Conservation (phyloP, 192 early-diverging fungal genomes). For the Coemansia sp. region DNA sequence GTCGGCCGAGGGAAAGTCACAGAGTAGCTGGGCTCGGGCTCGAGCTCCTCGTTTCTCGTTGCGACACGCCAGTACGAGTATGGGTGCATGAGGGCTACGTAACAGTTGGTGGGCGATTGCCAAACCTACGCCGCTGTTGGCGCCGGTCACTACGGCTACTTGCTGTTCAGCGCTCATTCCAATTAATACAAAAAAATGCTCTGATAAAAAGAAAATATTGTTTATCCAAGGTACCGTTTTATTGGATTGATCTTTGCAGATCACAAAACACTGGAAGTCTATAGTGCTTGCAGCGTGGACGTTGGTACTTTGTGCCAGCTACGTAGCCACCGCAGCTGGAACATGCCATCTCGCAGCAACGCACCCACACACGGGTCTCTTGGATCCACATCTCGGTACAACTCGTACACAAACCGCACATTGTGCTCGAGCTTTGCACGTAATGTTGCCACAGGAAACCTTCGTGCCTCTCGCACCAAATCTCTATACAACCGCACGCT, state of each 20-base stretch:
- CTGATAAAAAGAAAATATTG: too few species aligned
- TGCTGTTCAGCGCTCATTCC: too few species aligned
- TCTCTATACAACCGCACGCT: constrained; percentile 22
- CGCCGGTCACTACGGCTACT: constrained; percentile 33
- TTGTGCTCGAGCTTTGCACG: constrained; percentile 37
- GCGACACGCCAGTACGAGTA: constrained; percentile 50
- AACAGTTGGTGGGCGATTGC: constrained; percentile 27
- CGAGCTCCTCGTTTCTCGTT: constrained; percentile 18
- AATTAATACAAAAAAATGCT: too few species aligned
- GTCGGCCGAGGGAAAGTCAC: neutral
- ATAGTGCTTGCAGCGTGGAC: too few species aligned
- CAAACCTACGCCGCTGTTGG: constrained; percentile 51
- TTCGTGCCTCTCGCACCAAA: constrained; percentile 12
- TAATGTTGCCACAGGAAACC: constrained; percentile 23
- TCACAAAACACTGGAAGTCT: too few species aligned
- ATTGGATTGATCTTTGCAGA: too few species aligned
- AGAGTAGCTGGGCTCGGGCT: constrained; percentile 24
- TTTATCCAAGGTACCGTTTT: too few species aligned
- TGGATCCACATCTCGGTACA: constrained; percentile 35
- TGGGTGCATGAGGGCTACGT: neutral
- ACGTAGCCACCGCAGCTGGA: constrained; percentile 31
- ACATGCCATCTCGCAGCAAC: constrained; percentile 20
- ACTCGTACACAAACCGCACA: constrained; percentile 42
- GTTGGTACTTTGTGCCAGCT: constrained; percentile 16
- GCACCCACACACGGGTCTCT: neutral